Evolutionary conservation across 2,329 filamentous ascomycete species (phyloP), one percentile per base, ranked within the genome.

Genomic region (Colletotrichum cereale): DNA sequence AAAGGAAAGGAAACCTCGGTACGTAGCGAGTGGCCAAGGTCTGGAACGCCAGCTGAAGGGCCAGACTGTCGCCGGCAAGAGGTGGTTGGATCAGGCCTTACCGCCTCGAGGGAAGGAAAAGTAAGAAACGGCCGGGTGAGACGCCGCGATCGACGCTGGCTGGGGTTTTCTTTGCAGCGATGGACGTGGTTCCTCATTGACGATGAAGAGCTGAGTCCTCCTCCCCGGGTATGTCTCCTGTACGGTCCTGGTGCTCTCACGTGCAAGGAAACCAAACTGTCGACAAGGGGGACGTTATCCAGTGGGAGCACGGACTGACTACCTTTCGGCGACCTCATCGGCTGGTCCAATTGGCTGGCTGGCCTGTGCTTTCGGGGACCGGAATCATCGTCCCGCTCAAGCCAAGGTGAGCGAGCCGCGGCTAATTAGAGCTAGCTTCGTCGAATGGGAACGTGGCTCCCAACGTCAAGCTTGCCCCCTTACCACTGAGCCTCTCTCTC

Each of bases 351-450:
- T 71, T 71, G 68, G 68, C 38, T 26, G 52, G 16, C 12, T 11
- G 34, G 21, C 31, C 29, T 48, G 34, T 16, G 24, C 34, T 10
- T n/a, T 62, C 64, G 52, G 68, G 68, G 42, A 48, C 57, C 68
- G 68, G 68, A 60, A 63, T 58, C 65, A 62, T 57, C 57, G 62
- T 68, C 53, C 68, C 64, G 68, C 21, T 44, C 21, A 44, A 62
- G 65, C 56, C 47, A 62, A 52, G 61, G 61, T 34, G 31, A 48
- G 64, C 44, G n/a, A n/a, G n/a, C n/a, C n/a, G n/a, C 31, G 36
- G 10, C 38, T 24, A 61, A 18, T n/a, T n/a, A 50, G 48, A 31
- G 50, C 50, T 24, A 62, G 42, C 58, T 21, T 47, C 29, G 57
- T 60, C 68, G 52, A 71, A 68, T 71, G 29, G 40, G 52, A 53